These are phyloP conservation scores for Ophiostoma sp. DNA, from an alignment of 2,329 filamentous ascomycete species.

Conservation along the genomic window DNA sequence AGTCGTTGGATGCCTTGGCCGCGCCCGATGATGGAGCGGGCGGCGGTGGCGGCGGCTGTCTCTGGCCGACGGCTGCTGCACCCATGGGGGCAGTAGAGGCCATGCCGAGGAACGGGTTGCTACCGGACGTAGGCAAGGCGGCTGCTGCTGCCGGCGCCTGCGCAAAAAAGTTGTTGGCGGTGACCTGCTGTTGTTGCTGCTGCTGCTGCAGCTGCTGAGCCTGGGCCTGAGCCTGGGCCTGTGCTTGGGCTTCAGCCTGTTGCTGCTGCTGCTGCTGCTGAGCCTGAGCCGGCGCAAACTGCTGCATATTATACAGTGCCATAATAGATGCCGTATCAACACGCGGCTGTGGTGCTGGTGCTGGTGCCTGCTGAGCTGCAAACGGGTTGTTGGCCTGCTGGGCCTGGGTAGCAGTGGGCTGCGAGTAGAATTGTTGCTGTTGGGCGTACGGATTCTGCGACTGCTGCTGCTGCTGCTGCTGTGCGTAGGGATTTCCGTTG, in stretches of 20 bases:
- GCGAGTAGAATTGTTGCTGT: slow-evolving; percentile 32
- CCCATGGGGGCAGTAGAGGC: background rate
- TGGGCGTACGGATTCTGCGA: slow-evolving; percentile 10
- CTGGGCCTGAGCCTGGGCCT: background rate
- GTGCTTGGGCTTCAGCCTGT: slow-evolving; percentile 25
- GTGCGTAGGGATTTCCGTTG: slow-evolving; percentile 21
- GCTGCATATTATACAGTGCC: slow-evolving; percentile 63
- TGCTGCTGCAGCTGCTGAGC: slow-evolving; percentile 21
- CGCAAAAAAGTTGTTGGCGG: slow-evolving; percentile 10
- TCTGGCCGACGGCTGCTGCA: slow-evolving; percentile 4
- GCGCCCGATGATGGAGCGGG: slow-evolving; percentile 26
- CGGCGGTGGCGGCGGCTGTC: slow-evolving; percentile 23
- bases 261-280: slow-evolving; percentile 25
- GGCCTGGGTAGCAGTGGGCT: slow-evolving; percentile 21
- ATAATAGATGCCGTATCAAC: slow-evolving; percentile 70
- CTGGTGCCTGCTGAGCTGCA: slow-evolving; percentile 33
- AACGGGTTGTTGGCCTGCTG: slow-evolving; percentile 33
- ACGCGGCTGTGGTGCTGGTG: slow-evolving; percentile 35
- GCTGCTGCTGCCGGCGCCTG: background rate
- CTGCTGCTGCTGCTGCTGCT: slow-evolving; percentile 13
- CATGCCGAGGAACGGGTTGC: slow-evolving; percentile 13
- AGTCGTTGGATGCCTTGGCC: slow-evolving; percentile 23
- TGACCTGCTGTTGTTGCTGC: slow-evolving; percentile 18
- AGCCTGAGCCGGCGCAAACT: slow-evolving; percentile 42
- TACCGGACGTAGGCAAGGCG: background rate